These are phyloP conservation scores for Pestalotiopsis sp. DNA, from an alignment of 2,329 filamentous ascomycete genomes.

Conservation along the genomic window DNA sequence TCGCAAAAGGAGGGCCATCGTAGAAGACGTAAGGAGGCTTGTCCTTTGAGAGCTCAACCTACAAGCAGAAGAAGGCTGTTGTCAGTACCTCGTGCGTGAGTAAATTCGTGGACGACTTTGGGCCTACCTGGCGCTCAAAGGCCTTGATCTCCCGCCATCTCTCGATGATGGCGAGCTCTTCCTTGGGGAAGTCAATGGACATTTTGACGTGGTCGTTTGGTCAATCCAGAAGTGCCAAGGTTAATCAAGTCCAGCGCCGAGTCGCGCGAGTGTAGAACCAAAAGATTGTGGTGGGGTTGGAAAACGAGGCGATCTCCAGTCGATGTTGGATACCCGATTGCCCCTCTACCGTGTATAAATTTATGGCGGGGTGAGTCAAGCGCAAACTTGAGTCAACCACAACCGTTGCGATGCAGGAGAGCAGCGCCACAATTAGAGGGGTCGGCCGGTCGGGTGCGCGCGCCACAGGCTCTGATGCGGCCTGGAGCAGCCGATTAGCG, in stretches of 20 bases:
- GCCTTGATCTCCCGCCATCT: slow-evolving; percentile 92
- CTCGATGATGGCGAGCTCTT: slow-evolving; percentile 83
- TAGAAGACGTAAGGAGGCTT: slow-evolving; percentile 92
- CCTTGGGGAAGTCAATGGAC: slow-evolving; percentile 91
- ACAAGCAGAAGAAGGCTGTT: neutral
- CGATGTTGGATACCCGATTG: neutral
- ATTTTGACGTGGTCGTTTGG: slow-evolving; percentile 42
- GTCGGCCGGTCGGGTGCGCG: neutral
- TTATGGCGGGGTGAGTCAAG: slow-evolving; percentile 22
- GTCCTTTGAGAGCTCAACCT: slow-evolving; percentile 79
- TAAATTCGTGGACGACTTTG: slow-evolving; percentile 17
- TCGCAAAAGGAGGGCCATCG: slow-evolving; percentile 81
- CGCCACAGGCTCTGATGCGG: neutral
- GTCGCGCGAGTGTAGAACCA: neutral
- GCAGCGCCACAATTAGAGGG: slow-evolving; percentile 13
- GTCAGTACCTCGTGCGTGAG: neutral
- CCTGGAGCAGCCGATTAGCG: neutral
- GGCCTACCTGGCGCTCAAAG: slow-evolving; percentile 75
- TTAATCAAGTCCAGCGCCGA: neutral
- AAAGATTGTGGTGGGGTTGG: neutral
- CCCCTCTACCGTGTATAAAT: slow-evolving; percentile 8
- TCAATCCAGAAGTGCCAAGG: neutral
- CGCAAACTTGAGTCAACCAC: neutral
- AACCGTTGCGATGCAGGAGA: neutral
- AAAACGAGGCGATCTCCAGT: slow-evolving; percentile 3